These are phyloP conservation scores for Murraya paniculata DNA, from an alignment of 345 rosid genomes.

Conservation along the genomic window DNA sequence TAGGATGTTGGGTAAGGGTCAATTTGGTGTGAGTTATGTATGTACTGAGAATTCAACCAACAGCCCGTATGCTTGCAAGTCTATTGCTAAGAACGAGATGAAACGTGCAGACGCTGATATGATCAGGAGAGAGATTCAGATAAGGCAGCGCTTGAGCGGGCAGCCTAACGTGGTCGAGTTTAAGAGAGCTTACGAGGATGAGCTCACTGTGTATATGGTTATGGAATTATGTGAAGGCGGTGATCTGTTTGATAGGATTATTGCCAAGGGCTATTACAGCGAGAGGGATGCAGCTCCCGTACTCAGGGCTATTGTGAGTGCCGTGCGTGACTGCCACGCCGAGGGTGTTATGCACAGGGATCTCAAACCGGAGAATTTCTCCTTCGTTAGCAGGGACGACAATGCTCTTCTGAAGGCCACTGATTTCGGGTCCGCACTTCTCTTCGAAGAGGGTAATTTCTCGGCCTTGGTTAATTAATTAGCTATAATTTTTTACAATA, in stretches of 20 bases:
- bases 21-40: constrained; percentile 77
- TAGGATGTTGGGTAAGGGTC: constrained; percentile 80
- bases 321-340: constrained; percentile 74
- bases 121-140: constrained; percentile 75
- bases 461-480: background rate
- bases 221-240: constrained; percentile 97
- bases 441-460: constrained; percentile 43
- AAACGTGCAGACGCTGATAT: constrained; percentile 51
- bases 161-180: constrained; percentile 88
- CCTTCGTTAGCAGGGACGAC: constrained; percentile 59
- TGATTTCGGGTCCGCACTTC: constrained; percentile 75
- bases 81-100: constrained; percentile 61
- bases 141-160: constrained; percentile 89
- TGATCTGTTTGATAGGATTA: constrained; percentile 75
- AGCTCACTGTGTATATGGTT: constrained; percentile 67
- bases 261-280: constrained; percentile 67
- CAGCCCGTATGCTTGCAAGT: constrained; percentile 67
- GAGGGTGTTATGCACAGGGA: constrained; percentile 39
- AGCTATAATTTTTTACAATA: background rate
- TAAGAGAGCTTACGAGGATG: constrained; percentile 80
- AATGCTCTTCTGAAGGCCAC: constrained; percentile 67
- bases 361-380: constrained; percentile 91
- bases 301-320: constrained; percentile 61
- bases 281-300: constrained; percentile 78
- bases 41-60: constrained; percentile 77